Evolutionary conservation across 345 rosid species (phyloP).

Genomic region (Melaleuca alternifolia): DNA sequence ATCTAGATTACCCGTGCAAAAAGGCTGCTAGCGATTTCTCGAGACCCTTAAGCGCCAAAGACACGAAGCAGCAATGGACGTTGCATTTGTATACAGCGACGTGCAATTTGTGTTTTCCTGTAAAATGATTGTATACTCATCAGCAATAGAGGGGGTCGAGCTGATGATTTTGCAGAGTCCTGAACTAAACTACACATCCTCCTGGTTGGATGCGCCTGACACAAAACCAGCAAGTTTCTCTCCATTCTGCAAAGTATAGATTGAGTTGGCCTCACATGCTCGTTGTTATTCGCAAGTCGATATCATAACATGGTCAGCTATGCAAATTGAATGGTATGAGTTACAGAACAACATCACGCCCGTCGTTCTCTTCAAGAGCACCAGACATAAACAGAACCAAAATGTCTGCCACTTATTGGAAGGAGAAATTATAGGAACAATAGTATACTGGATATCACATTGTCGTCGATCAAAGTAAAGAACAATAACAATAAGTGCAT

Average conservation of each 20-base stretch:
- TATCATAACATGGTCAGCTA: neutral
- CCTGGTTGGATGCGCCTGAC: neutral
- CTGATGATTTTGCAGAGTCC: neutral
- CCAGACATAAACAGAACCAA: neutral
- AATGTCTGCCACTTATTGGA: neutral
- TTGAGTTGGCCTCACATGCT: neutral
- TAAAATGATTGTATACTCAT: neutral
- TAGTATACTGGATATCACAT: neutral
- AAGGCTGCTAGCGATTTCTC: too few relatives aligned
- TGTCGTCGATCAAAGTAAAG: too few relatives aligned
- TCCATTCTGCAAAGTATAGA: neutral
- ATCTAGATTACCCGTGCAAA: too few relatives aligned
- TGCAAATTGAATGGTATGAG: neutral
- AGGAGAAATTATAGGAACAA: rapidly evolving
- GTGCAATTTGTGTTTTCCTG: neutral
- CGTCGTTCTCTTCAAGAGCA: neutral
- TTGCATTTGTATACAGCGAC: neutral
- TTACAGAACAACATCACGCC: rapidly evolving
- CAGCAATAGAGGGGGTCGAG: neutral
- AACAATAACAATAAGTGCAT: neutral
- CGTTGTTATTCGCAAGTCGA: rapidly evolving
- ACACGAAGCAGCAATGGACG: too few relatives aligned
- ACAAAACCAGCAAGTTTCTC: neutral
- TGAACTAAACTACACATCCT: neutral
- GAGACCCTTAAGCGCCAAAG: too few relatives aligned